A percentile compares a stretch with the other conserved stretches of the same genome.
phyloP scores from a whole-genome alignment of 176 grass and related monocot genomes.

The Rhynchospora pubera region DNA sequence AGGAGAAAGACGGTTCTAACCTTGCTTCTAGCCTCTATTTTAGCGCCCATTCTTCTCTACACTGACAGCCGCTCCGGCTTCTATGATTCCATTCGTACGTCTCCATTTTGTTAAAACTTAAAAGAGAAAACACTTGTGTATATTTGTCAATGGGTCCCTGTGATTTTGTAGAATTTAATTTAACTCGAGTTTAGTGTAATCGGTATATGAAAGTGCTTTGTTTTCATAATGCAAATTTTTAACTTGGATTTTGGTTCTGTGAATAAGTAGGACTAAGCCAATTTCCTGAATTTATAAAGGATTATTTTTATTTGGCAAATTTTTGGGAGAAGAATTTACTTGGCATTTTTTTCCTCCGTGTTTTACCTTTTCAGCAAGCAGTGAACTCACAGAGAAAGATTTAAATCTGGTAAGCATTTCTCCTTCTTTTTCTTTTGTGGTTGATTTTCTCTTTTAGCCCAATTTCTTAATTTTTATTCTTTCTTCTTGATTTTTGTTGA shows the following conservation, averaged over 20 bases:
- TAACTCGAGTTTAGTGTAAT: constrained; percentile 29
- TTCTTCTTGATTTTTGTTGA: not conserved
- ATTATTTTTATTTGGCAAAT: not conserved
- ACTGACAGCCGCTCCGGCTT: constrained; percentile 24
- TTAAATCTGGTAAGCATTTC: constrained; percentile 22
- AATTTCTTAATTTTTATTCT: not conserved
- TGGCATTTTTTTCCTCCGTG: not conserved
- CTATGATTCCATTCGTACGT: constrained; percentile 40
- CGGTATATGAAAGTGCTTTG: constrained; percentile 21
- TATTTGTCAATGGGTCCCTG: constrained; percentile 30
- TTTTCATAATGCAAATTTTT: constrained; percentile 27
- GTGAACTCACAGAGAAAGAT: constrained; percentile 11
- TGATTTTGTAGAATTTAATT: not conserved
- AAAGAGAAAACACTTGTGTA: not conserved
- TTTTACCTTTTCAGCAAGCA: constrained; percentile 18
- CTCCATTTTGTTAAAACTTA: not conserved
- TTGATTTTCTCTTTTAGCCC: not conserved
- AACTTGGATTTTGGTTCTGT: not conserved
- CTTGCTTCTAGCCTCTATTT: constrained; percentile 51
- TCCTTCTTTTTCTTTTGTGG: not conserved
- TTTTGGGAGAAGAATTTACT: not conserved
- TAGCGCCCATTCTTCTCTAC: constrained; percentile 74
- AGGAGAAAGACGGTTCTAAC: constrained; percentile 38
- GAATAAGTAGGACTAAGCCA: not conserved
- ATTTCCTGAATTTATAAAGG: not conserved